Conservation (phyloP, 805 yeast species). For the Kazachstania psychrophila region DNA sequence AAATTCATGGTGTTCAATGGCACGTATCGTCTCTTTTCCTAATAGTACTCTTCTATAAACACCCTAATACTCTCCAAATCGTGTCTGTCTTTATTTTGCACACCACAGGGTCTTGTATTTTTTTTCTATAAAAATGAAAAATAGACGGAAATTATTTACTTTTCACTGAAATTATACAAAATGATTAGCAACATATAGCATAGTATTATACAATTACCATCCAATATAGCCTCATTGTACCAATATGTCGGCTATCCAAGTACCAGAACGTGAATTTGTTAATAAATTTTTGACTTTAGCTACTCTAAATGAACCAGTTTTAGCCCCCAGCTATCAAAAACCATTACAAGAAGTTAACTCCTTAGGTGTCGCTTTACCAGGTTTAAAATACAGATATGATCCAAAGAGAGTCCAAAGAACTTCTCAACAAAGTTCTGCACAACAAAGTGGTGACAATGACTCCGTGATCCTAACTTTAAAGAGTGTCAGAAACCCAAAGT, state of each 20-base stretch:
- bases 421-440: not conserved
- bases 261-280: conserved; percentile 39
- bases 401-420: conserved; percentile 12
- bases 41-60: no score
- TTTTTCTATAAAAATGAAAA: no score
- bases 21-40: no score
- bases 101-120: no score
- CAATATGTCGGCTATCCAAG: conserved; percentile 3
- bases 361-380: conserved; percentile 41
- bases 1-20: no score
- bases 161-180: no score
- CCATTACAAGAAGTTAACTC: conserved; percentile 30
- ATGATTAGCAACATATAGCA: no score
- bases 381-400: conserved; percentile 34
- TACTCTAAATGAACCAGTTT: conserved; percentile 33
- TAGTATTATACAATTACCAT: no score
- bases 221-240: no score
- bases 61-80: no score
- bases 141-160: no score
- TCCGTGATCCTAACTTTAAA: conserved; percentile 35
- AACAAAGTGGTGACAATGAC: not conserved
- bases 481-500: conserved; percentile 68
- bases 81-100: no score
- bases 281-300: conserved; percentile 42
- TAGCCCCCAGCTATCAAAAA: conserved; percentile 22